These are phyloP conservation scores for Leccinum sublutescens DNA, from an alignment of 768 basidiomycete genomes.

Conservation along the genomic window DNA sequence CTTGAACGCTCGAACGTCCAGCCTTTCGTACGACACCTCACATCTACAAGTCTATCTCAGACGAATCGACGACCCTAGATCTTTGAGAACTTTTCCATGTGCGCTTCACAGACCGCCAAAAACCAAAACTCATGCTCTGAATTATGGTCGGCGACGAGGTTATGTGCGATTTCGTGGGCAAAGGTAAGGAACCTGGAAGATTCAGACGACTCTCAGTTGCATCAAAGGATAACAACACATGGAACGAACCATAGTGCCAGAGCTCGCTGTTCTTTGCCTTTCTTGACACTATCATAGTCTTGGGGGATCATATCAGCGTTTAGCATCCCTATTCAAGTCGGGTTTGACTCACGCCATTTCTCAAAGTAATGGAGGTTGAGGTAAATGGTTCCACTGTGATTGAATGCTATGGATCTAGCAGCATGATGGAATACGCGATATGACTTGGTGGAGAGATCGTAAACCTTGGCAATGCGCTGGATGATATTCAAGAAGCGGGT, in stretches of 20 bases:
- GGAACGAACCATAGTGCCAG: neutral
- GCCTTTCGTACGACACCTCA: too few species aligned
- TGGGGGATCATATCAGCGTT: neutral
- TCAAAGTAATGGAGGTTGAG: neutral
- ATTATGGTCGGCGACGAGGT: neutral
- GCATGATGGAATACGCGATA: neutral
- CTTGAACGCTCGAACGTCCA: too few species aligned
- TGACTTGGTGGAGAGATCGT: conserved; percentile 53
- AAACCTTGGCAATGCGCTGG: conserved; percentile 59
- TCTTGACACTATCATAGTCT: neutral
- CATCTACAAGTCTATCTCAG: too few species aligned
- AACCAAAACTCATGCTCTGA: neutral
- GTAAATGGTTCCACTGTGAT: neutral
- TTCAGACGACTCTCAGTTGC: neutral
- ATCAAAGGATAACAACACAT: neutral
- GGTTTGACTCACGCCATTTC: neutral
- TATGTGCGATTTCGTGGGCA: neutral
- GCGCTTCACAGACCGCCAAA: neutral
- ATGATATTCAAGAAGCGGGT: conserved; percentile 71
- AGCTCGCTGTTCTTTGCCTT: neutral
- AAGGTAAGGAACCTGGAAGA: neutral
- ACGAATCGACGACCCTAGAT: neutral
- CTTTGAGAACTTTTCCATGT: neutral
- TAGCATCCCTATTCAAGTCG: neutral
- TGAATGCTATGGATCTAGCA: neutral